Percentiles rank a stretch among this genome's conserved stretches.
These are phyloP conservation scores for Laguncularia racemosa DNA, from an alignment of 345 rosid species.

Conservation along the genomic window DNA sequence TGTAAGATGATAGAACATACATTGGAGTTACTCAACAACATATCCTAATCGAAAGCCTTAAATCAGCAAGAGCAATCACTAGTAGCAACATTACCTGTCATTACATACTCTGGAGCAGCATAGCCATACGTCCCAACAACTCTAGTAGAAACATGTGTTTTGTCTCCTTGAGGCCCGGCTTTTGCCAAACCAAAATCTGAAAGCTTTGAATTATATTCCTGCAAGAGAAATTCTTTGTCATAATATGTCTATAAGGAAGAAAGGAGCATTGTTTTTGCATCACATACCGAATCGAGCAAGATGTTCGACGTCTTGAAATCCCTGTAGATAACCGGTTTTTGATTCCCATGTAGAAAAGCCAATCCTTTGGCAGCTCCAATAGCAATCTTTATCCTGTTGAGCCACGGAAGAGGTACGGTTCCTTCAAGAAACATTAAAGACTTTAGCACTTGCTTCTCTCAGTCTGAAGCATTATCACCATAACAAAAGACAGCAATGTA, in stretches of 20 bases:
- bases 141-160: conserved; percentile 78
- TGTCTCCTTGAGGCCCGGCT: conserved; percentile 84
- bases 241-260: not conserved
- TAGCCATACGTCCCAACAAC: conserved; percentile 85
- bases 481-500: not conserved
- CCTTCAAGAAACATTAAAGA: conserved; percentile 32
- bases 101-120: conserved; percentile 81
- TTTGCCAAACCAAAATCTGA: conserved; percentile 85
- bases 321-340: conserved; percentile 88
- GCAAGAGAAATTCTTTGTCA: conserved; percentile 12
- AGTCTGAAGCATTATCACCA: not conserved
- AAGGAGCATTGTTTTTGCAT: not conserved
- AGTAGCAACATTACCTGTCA: conserved; percentile 44
- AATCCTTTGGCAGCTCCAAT: conserved; percentile 96
- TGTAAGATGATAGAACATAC: too few species aligned
- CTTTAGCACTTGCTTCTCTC: conserved; percentile 9
- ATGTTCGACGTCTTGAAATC: conserved; percentile 97
- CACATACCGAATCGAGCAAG: conserved; percentile 77
- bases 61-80: not conserved
- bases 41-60: not conserved
- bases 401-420: conserved; percentile 81
- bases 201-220: conserved; percentile 80
- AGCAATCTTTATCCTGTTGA: conserved; percentile 80
- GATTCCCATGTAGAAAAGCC: conserved; percentile 90
- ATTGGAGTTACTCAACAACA: too few species aligned